Base-by-base conservation (phyloP, 2,329 filamentous ascomycete genomes). In the Dactylellina sp. region DNA sequence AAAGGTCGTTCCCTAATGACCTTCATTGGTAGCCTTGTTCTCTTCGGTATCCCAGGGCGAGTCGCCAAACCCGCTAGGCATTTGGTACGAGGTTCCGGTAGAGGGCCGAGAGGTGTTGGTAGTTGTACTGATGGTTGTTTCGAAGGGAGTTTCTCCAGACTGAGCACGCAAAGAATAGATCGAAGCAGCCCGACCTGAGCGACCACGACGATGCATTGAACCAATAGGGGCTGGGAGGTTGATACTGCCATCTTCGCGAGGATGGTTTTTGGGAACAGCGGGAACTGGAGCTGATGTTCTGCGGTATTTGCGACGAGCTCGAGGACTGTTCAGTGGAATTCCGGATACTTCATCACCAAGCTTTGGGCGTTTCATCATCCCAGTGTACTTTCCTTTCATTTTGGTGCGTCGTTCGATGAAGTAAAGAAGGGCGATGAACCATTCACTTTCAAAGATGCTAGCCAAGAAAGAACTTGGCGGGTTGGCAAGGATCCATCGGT, bases 381-480 rank as follows among this genome's bases (percentile, higher is more conserved):
- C 53, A 2, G 70, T 74, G 18, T 53, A 74, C 20, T 74, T 74
- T n/a, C 70, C 70, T n/a, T 50, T 12, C 22, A 39, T 44, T 39
- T 59, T 32, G 25, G 61, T 74, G 25, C 60, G 60, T 1, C 42
- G 53, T 44, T 74, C 70, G 16, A 74, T 56, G 18, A 65, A 74
- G 14, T 37, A 61, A 0, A 74, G 42, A 12, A 66, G n/a, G 6
- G 47, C 40, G 9, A 74, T 74, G 32, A 65, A 66, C 20, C 46
- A 53, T 46, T 74, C 70, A 47, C 32, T 74, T 66, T 74, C 70
- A 39, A 74, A 74, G 18, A 74, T 61, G 7, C 44, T 9, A 5
- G 61, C 70, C 70, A 53, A 74, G 35, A 74, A 65, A 16, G 18
- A 16, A 49, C 70, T 74, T 2, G 70, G 70, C n/a, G 70, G 70